phyloP scores from a whole-genome alignment of 208 protist genomes.

The Trichomonas vaginalis region DNA sequence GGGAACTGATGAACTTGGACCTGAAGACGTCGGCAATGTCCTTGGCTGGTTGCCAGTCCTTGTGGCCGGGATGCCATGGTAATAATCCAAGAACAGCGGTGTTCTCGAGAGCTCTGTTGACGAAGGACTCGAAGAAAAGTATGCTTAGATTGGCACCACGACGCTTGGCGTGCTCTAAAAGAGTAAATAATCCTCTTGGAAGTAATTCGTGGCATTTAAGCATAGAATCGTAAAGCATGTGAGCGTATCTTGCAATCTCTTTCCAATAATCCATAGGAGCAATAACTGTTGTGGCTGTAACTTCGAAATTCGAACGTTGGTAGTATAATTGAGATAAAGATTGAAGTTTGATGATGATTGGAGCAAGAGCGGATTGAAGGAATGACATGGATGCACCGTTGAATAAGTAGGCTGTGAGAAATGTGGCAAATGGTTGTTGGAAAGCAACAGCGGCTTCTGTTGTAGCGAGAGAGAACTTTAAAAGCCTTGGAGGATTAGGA shows the following conservation, averaged over 20 bases:
- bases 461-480: background rate
- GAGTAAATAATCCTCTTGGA: background rate
- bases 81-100: background rate
- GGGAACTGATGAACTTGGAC: background rate
- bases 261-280: background rate
- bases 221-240: background rate
- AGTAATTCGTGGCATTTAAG: background rate
- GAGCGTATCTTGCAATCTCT: background rate
- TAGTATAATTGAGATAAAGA: background rate
- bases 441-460: background rate
- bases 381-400: background rate
- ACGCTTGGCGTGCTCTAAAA: background rate
- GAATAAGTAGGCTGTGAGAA: background rate
- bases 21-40: background rate
- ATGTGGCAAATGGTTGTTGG: background rate
- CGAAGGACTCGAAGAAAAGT: background rate
- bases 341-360: conserved; percentile 15
- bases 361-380: background rate
- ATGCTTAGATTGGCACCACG: background rate
- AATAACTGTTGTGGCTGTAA: background rate
- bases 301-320: background rate
- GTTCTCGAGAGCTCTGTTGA: background rate
- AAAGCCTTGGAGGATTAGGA: background rate
- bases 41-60: background rate
- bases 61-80: background rate